These are phyloP conservation scores for Nymphaea colorata DNA, from an alignment of 164 flowering plant species.

Conservation along the genomic window DNA sequence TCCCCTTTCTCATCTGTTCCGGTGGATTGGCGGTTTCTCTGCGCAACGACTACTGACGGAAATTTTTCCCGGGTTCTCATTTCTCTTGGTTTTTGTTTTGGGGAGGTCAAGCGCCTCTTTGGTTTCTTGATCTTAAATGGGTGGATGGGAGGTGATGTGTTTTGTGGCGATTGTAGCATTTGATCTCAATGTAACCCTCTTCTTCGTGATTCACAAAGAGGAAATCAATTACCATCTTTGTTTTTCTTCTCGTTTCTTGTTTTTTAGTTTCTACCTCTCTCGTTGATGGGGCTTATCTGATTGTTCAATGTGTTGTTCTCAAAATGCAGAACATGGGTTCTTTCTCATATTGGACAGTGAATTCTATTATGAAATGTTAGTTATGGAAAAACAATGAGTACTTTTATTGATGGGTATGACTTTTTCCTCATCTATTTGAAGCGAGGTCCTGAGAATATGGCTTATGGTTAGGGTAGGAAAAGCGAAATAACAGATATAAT, in stretches of 20 bases:
- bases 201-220: neutral
- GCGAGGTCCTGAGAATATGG: too few species aligned
- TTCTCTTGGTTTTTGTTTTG: neutral
- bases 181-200: neutral
- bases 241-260: too few species aligned
- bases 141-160: neutral
- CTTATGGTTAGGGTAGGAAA: too few species aligned
- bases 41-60: neutral
- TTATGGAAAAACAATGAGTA: too few species aligned
- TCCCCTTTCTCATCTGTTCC: neutral
- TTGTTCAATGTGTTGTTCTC: too few species aligned
- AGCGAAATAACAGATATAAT: too few species aligned
- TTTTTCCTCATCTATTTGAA: too few species aligned
- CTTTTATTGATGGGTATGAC: too few species aligned
- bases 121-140: neutral
- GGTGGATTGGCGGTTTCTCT: neutral
- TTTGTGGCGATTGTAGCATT: neutral
- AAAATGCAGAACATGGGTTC: too few species aligned
- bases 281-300: neutral
- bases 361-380: too few species aligned
- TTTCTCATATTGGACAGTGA: too few species aligned
- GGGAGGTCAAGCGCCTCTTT: neutral
- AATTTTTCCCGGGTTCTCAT: neutral
- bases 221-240: too few species aligned
- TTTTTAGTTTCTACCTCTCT: neutral